Evolutionary conservation across 192 early-diverging fungal species (phyloP).

Genomic region (Podila clonocystis): DNA sequence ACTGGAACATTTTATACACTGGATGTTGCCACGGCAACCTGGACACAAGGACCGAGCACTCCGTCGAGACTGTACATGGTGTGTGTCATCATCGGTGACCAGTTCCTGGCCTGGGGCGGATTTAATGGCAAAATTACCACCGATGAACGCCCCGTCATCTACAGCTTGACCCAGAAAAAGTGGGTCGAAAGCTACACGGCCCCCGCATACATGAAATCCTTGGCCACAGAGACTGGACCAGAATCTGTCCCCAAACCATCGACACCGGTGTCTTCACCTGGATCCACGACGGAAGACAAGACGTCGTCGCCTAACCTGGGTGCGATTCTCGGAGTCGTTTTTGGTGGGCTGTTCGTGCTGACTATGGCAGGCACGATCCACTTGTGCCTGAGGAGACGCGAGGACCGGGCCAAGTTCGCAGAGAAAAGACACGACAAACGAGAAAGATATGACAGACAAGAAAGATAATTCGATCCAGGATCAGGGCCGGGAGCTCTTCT

Average conservation of each 20-base stretch:
- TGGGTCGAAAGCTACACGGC: conserved; percentile 5
- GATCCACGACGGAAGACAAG: not conserved
- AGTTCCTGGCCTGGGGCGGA: conserved; percentile 14
- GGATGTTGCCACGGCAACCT: not conserved
- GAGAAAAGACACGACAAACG: too few relatives aligned
- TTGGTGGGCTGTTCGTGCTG: conserved; percentile 2
- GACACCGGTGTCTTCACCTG: not conserved
- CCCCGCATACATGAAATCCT: not conserved
- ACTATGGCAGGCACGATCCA: not conserved
- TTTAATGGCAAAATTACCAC: not conserved
- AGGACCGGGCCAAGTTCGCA: not conserved
- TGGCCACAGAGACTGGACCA: not conserved
- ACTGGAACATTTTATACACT: not conserved
- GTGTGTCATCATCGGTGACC: conserved; percentile 4
- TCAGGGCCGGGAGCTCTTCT: too few relatives aligned
- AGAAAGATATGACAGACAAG: too few relatives aligned
- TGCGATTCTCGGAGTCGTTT: not conserved
- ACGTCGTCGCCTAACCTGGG: not conserved
- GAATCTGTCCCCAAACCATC: not conserved
- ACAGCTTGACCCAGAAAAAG: not conserved
- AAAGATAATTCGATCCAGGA: too few relatives aligned
- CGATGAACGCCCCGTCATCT: not conserved
- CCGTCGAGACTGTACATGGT: not conserved
- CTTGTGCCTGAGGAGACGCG: not conserved
- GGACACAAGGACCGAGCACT: not conserved